Percentiles rank a stretch among this genome's conserved stretches.
Evolutionary conservation across 1,284 basidiomycete species (phyloP).

Genomic region (Cystobasidiaceae sp.): DNA sequence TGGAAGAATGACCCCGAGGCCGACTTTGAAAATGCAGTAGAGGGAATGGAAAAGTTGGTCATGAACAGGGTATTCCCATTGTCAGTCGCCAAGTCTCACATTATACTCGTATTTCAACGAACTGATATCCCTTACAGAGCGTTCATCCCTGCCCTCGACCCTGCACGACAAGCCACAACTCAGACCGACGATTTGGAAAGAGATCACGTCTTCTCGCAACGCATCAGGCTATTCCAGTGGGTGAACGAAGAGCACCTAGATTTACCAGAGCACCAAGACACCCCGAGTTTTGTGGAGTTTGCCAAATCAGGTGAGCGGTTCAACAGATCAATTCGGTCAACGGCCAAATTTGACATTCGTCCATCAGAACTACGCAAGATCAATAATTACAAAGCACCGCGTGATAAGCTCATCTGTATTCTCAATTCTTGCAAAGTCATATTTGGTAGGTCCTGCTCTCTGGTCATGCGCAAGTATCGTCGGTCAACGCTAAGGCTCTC

Average conservation of each 20-base stretch:
- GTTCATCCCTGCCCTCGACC: slow-evolving; percentile 74
- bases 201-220: slow-evolving; percentile 80
- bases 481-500: neutral
- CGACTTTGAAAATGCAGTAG: slow-evolving; percentile 94
- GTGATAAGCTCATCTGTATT: slow-evolving; percentile 97
- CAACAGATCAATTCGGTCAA: too few relatives aligned
- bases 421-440: slow-evolving; percentile 99
- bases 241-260: slow-evolving; percentile 84
- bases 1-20: slow-evolving; percentile 66
- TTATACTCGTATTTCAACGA: neutral
- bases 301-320: slow-evolving; percentile 38
- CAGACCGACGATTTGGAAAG: slow-evolving; percentile 86
- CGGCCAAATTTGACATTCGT: neutral
- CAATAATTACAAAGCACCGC: slow-evolving; percentile 96
- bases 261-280: slow-evolving; percentile 53
- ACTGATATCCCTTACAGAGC: too few relatives aligned
- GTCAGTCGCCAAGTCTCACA: slow-evolving; percentile 33
- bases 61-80: slow-evolving; percentile 89
- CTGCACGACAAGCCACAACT: slow-evolving; percentile 64
- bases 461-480: neutral
- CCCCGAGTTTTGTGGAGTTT: slow-evolving; percentile 37
- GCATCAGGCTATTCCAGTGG: slow-evolving; percentile 90
- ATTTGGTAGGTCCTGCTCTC: slow-evolving; percentile 64
- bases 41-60: slow-evolving; percentile 99
- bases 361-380: slow-evolving; percentile 88